phyloP scores from a whole-genome alignment of 208 protist genomes.

The Trypanosoma platydactyli region DNA sequence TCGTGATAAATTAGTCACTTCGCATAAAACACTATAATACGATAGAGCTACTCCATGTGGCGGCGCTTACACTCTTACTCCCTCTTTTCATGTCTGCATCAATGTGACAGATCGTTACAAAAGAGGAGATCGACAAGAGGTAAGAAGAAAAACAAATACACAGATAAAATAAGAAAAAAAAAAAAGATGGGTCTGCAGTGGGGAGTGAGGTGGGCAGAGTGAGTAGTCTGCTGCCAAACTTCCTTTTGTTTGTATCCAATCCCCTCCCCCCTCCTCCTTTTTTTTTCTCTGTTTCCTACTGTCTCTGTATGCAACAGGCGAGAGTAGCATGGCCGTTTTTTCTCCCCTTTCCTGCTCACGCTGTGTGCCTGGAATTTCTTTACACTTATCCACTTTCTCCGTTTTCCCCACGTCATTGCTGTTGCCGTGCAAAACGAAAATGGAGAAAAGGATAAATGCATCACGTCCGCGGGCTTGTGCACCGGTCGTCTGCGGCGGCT shows the following conservation, averaged over 20 bases:
- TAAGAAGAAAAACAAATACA: conserved; percentile 5
- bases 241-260: no score
- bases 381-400: no score
- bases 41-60: neutral
- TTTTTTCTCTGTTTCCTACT: conserved; percentile 10
- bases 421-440: neutral
- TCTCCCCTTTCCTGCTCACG: no score
- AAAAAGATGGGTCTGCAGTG: conserved; percentile 5
- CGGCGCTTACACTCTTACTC: neutral
- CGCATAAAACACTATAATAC: conserved; percentile 7
- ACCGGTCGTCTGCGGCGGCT: conserved; percentile 22
- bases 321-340: no score
- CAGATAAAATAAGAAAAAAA: conserved; percentile 25
- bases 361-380: no score
- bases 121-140: neutral
- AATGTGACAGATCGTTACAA: no score
- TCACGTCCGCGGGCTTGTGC: conserved; percentile 56
- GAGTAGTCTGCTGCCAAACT: no score
- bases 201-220: no score
- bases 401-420: no score
- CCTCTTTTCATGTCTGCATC: neutral
- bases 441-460: conserved; percentile 39
- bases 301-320: no score
- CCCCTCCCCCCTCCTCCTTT: neutral
- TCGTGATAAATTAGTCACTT: no score